Conservation (phyloP, 441 rosid species). For the Aquilaria agallochum region DNA sequence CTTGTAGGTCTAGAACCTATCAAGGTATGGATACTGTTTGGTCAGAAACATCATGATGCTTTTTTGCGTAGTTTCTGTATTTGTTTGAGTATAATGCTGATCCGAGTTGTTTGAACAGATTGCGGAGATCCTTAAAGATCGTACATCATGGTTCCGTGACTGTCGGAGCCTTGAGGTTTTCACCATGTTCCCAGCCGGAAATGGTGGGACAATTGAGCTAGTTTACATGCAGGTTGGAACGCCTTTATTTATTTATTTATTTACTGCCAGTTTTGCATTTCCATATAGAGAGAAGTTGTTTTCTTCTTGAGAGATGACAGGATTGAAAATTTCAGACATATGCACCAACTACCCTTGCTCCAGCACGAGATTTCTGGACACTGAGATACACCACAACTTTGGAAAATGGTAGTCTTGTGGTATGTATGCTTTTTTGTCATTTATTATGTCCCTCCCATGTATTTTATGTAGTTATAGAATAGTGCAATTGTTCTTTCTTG, state of each 20-base stretch:
- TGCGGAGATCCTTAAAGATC: slow-evolving; percentile 99
- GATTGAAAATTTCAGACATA: slow-evolving; percentile 48
- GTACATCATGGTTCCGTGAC: slow-evolving; percentile 97
- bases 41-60: too few species aligned
- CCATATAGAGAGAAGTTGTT: neutral
- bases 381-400: slow-evolving; percentile 86
- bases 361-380: slow-evolving; percentile 99
- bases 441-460: too few species aligned
- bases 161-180: slow-evolving; percentile 98
- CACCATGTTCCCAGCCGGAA: slow-evolving; percentile 94
- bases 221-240: slow-evolving; percentile 76
- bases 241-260: neutral
- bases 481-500: too few species aligned
- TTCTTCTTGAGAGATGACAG: too few species aligned
- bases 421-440: slow-evolving; percentile 20
- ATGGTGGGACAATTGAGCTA: slow-evolving; percentile 95
- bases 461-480: too few species aligned
- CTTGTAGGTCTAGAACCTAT: slow-evolving; percentile 97
- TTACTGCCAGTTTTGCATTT: slow-evolving; percentile 6
- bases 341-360: slow-evolving; percentile 97
- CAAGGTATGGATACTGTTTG: slow-evolving; percentile 44
- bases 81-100: neutral
- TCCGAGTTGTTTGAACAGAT: slow-evolving; percentile 38
- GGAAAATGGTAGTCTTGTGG: slow-evolving; percentile 99
- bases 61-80: too few species aligned